phyloP scores from a whole-genome alignment of 75 land plant species.

The Sequoiadendron giganteum region DNA sequence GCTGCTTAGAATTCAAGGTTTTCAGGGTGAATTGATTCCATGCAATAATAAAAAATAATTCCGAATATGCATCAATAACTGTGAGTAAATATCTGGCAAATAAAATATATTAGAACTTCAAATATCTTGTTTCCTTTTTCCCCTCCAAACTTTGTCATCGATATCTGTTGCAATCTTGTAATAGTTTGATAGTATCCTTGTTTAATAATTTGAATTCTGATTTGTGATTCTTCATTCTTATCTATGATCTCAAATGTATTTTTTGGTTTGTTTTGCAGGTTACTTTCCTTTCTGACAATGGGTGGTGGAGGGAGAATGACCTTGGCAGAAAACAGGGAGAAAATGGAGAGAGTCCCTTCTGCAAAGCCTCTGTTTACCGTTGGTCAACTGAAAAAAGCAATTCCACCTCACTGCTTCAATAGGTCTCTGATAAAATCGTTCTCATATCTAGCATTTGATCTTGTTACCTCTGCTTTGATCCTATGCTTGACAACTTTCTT shows the following conservation, averaged over 20 bases:
- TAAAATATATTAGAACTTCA: too few species aligned
- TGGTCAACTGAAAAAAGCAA: slow-evolving; percentile 59
- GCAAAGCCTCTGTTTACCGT: slow-evolving; percentile 67
- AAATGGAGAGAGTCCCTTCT: slow-evolving; percentile 34
- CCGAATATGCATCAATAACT: too few species aligned
- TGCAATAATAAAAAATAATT: too few species aligned
- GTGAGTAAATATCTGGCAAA: too few species aligned
- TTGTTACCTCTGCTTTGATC: slow-evolving; percentile 21
- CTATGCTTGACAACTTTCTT: slow-evolving; percentile 27
- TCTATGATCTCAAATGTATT: neutral
- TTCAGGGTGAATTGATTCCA: too few species aligned
- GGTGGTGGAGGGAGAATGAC: slow-evolving; percentile 44
- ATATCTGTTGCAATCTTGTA: too few species aligned
- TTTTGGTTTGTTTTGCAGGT: neutral
- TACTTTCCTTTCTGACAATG: slow-evolving; percentile 13
- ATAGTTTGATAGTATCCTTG: neutral
- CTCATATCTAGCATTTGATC: slow-evolving; percentile 55
- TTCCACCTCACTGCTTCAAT: slow-evolving; percentile 80
- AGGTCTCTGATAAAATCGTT: slow-evolving; percentile 57
- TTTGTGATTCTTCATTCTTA: neutral
- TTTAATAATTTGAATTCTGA: neutral
- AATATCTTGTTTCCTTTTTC: neutral
- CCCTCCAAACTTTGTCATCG: neutral
- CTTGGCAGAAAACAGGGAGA: slow-evolving; percentile 13
- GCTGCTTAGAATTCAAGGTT: too few species aligned